Evolutionary conservation across 345 rosid species (phyloP), one percentile per base, ranked within the genome.

Genomic region (Brassica carinata): DNA sequence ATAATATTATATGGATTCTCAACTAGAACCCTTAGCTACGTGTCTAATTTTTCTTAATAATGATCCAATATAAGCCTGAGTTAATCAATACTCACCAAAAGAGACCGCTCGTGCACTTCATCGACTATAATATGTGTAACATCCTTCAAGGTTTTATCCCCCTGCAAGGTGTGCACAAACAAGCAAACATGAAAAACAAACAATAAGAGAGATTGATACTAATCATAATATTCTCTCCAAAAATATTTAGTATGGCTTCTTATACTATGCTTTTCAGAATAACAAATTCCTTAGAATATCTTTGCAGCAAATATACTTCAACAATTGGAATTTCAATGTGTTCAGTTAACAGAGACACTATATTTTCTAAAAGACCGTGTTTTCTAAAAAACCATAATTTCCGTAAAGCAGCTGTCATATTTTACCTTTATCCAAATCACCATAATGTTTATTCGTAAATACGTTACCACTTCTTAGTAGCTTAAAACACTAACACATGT

Each of bases 61-160:
- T 26, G 55, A 33, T 31, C 19, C 17, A 34, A 63, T 17, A 27
- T 27, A 6, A 69, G 63, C 38, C 26, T 53, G 29, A 11, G 63
- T 38, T n/a, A 64, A 40, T 65, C 10, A 71, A 45, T 36, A 88
- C 94, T 86, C 73, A 91, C 98, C 98, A 90, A 78, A 83, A 91
- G 88, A 38, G 97, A 94, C 33, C 98, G 89, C 83, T 94, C 98
- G 80, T 94, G 98, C 72, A 94, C 97, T 88, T 94, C 98, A 83
- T 94, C 98, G 51, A 92, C 98, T 70, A 94, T 90, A 67, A 94
- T 86, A 79, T 94, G 97, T 65, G 90, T 91, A 81, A 94, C 77
- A 26, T 91, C 92, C 13, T 85, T 86, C 91, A 92, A 85, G 78
- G 78, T 85, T 76, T 67, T 87, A 85, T 94, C 94, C 38, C 95